Evolutionary conservation across 208 protist species (phyloP).

Genomic region (Sergeia podlipaevii): DNA sequence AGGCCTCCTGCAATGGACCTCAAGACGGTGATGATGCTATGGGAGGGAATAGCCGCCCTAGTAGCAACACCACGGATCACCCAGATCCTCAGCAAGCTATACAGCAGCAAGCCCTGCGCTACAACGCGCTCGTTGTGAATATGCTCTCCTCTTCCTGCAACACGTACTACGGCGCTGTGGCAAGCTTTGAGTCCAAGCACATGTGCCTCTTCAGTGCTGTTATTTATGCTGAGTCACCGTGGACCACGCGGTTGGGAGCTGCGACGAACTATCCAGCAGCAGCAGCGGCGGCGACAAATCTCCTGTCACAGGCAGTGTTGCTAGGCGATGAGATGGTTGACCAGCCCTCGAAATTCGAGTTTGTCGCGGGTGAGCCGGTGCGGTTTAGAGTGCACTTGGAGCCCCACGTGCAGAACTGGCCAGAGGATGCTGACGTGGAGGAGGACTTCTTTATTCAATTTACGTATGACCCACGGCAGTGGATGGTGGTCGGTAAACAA

Average conservation of each 20-base stretch:
- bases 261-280: conserved; percentile 24
- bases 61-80: no score
- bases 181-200: conserved; percentile 61
- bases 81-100: no score
- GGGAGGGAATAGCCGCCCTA: no score
- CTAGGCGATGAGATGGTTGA: conserved; percentile 34
- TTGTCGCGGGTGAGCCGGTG: conserved; percentile 73
- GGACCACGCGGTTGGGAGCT: conserved; percentile 37
- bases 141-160: conserved; percentile 51
- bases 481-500: conserved; percentile 80
- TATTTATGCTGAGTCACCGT: conserved; percentile 60
- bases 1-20: no score
- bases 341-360: conserved; percentile 43
- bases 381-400: conserved; percentile 65
- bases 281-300: neutral
- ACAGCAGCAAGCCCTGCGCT: conserved; percentile 28
- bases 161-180: conserved; percentile 36
- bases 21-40: no score
- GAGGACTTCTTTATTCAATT: conserved; percentile 79
- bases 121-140: conserved; percentile 34
- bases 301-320: neutral
- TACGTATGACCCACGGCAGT: conserved; percentile 54
- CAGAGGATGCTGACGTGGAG: conserved; percentile 50
- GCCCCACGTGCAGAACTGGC: conserved; percentile 78
- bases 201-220: conserved; percentile 68